A percentile compares a stretch with the other conserved stretches of the same genome.
These are phyloP conservation scores for Cymbomonas tetramitiformis DNA, from an alignment of 139 green algal genomes.

Conservation along the genomic window DNA sequence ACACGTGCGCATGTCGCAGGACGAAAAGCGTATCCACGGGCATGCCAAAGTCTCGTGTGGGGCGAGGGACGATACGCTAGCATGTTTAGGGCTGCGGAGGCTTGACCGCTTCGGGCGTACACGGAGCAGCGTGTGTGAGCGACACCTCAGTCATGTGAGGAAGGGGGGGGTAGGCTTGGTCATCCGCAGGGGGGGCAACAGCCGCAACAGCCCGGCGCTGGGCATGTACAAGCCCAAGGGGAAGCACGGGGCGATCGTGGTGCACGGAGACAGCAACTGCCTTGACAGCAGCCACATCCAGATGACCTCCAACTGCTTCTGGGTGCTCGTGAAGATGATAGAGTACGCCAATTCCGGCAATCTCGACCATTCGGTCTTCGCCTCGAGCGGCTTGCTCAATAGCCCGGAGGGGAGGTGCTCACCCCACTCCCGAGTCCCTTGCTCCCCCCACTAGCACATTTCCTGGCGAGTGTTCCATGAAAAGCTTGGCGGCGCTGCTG, in stretches of 20 bases:
- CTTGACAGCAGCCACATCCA: conserved; percentile 53
- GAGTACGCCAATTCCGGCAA: background rate
- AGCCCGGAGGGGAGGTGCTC: no score
- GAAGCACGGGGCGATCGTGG: conserved; percentile 44
- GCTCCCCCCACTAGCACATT: no score
- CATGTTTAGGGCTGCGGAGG: no score
- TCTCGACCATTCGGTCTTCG: no score
- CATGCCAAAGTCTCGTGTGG: no score
- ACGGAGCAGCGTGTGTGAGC: conserved; percentile 19
- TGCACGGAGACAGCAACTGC: conserved; percentile 81
- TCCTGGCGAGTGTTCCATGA: no score
- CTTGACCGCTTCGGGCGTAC: background rate
- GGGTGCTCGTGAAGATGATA: background rate
- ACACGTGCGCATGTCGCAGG: no score
- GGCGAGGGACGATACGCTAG: no score
- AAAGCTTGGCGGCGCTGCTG: no score
- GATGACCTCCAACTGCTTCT: background rate
- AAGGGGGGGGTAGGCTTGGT: background rate
- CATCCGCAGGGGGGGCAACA: background rate
- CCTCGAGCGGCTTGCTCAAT: no score
- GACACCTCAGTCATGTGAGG: background rate
- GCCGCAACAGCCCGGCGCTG: conserved; percentile 25
- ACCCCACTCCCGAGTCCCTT: no score
- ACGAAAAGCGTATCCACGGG: no score
- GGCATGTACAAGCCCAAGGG: conserved; percentile 20